Conservation (phyloP, 495 filamentous ascomycete genomes). For the Neurospora sp. region DNA sequence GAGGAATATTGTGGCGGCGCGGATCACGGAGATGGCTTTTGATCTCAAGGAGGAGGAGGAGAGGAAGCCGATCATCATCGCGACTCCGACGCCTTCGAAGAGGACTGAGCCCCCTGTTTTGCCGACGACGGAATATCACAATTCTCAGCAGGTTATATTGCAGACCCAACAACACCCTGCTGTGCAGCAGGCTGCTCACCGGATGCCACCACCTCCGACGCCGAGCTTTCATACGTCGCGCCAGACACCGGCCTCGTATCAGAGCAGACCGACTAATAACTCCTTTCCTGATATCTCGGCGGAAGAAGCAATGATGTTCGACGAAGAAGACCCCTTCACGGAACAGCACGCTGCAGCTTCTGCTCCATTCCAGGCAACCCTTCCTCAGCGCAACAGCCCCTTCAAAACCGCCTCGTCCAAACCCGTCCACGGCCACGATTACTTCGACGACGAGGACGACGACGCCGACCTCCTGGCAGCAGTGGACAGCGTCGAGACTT, state of each 20-base stretch:
- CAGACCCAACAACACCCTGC: slow-evolving; percentile 30
- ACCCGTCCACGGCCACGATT: slow-evolving; percentile 28
- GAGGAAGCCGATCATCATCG: slow-evolving; percentile 11
- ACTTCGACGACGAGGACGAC: slow-evolving; percentile 59
- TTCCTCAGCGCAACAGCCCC: not conserved
- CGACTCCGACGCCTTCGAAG: not conserved
- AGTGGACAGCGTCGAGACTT: slow-evolving; percentile 46
- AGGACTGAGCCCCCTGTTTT: not conserved
- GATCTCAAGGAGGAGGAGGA: slow-evolving; percentile 19
- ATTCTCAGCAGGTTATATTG: slow-evolving; percentile 29
- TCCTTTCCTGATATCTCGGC: slow-evolving; percentile 15
- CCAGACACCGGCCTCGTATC: not conserved
- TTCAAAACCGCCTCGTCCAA: not conserved
- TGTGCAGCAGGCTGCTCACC: not conserved
- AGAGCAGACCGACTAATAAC: not conserved
- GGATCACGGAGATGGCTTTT: slow-evolving; percentile 20
- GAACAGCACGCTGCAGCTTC: slow-evolving; percentile 5
- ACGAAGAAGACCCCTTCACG: slow-evolving; percentile 27
- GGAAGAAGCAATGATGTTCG: slow-evolving; percentile 32
- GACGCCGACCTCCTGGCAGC: slow-evolving; percentile 62
- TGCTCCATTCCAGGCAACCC: not conserved
- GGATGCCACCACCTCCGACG: not conserved
- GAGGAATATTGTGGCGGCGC: slow-evolving; percentile 21
- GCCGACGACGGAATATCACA: not conserved
- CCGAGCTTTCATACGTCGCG: not conserved